phyloP scores from a whole-genome alignment of 768 basidiomycete species.

The Mycena latifolia region DNA sequence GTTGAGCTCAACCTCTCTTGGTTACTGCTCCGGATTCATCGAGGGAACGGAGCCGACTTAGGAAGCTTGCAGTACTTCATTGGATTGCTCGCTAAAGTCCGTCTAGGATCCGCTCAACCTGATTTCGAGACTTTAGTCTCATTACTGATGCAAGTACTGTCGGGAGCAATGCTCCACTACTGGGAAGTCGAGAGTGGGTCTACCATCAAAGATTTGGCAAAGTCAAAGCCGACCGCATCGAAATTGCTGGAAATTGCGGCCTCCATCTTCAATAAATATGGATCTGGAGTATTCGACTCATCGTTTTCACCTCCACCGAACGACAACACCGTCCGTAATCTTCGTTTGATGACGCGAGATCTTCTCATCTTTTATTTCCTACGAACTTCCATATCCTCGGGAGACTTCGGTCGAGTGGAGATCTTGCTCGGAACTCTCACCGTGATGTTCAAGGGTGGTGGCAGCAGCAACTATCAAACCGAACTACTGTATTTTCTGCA shows the following conservation, averaged over 20 bases:
- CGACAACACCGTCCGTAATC: too few relatives aligned
- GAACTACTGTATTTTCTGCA: conserved; percentile 18
- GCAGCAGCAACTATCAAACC: conserved; percentile 12
- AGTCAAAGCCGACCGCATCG: conserved; percentile 36
- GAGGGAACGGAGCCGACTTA: conserved; percentile 20
- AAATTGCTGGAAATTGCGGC: not conserved
- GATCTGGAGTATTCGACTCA: too few relatives aligned
- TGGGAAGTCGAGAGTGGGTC: conserved; percentile 33
- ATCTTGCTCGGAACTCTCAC: conserved; percentile 10
- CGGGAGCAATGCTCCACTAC: conserved; percentile 6
- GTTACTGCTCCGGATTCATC: conserved; percentile 5
- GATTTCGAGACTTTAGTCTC: too few relatives aligned
- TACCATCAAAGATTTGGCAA: conserved; percentile 12
- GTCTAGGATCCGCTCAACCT: conserved; percentile 24
- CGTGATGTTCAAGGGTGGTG: conserved; percentile 17
- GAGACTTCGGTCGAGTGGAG: conserved; percentile 21
- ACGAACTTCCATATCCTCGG: not conserved
- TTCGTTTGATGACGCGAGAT: conserved; percentile 13
- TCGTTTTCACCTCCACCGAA: too few relatives aligned
- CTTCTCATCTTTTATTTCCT: conserved; percentile 9
- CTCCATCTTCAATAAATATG: too few relatives aligned
- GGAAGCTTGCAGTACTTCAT: conserved; percentile 38
- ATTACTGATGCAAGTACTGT: too few relatives aligned
- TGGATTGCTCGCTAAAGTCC: conserved; percentile 27
- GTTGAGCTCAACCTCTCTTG: too few relatives aligned